These are phyloP conservation scores for Hygrocybe punicea DNA, from an alignment of 768 basidiomycete species.

Conservation along the genomic window DNA sequence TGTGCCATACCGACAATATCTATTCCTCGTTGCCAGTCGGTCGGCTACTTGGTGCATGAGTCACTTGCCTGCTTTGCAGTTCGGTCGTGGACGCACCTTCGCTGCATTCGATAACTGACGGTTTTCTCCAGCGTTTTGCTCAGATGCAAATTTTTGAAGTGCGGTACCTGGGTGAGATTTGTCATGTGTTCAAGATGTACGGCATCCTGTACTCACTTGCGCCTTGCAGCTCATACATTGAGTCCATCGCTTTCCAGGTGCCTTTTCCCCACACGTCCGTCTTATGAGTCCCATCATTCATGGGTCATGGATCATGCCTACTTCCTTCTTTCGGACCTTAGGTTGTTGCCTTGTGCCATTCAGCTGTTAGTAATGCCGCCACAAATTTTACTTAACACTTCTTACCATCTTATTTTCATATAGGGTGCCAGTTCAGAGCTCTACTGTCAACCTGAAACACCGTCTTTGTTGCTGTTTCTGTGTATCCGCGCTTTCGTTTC, in stretches of 20 bases:
- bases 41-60: neutral
- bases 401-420: too few species aligned
- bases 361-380: too few species aligned
- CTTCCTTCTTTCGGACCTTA: too few species aligned
- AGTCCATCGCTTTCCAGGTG: neutral
- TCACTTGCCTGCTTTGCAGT: neutral
- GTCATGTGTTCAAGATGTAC: neutral
- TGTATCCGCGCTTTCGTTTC: too few species aligned
- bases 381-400: too few species aligned
- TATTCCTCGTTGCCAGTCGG: neutral
- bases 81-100: neutral
- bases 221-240: neutral
- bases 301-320: too few species aligned
- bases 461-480: too few species aligned
- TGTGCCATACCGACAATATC: neutral
- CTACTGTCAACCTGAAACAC: too few species aligned
- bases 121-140: neutral
- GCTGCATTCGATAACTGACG: neutral
- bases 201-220: neutral
- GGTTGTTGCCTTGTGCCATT: too few species aligned
- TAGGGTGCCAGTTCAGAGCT: too few species aligned
- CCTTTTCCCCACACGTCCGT: too few species aligned
- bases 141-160: neutral
- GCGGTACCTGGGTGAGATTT: neutral
- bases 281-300: too few species aligned